Evolutionary conservation across 2,329 filamentous ascomycete species (phyloP).

Genomic region (Trichoderma gracile): DNA sequence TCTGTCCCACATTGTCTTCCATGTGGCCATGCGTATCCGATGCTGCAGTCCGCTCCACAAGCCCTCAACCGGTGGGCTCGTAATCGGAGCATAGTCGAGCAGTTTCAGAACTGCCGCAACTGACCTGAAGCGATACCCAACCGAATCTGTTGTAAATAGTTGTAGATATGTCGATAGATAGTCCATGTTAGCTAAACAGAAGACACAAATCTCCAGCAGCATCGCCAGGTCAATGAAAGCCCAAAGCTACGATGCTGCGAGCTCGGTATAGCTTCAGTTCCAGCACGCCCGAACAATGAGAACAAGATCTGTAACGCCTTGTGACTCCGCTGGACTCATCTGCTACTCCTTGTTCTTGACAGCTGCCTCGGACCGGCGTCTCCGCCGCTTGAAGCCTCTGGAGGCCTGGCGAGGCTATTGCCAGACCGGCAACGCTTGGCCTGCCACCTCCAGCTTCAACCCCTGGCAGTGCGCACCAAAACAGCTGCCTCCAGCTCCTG

Average conservation of each 20-base stretch:
- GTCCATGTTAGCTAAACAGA: not conserved
- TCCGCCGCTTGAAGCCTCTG: not conserved
- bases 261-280: not conserved
- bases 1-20: no score
- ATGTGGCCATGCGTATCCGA: not conserved
- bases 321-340: not conserved
- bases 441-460: not conserved
- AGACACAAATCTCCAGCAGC: not conserved
- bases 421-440: not conserved
- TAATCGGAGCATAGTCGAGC: not conserved
- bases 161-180: not conserved
- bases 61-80: not conserved
- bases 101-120: not conserved
- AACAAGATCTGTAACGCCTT: no score
- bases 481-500: not conserved
- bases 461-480: slow-evolving; percentile 2
- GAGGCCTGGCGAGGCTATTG: not conserved
- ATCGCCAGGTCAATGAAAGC: no score
- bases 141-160: no score
- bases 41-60: not conserved
- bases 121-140: not conserved
- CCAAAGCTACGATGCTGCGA: no score
- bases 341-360: not conserved
- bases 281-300: no score
- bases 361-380: not conserved